Base-by-base conservation (phyloP, 768 basidiomycete genomes). In the Leucogyrophana mollusca region DNA sequence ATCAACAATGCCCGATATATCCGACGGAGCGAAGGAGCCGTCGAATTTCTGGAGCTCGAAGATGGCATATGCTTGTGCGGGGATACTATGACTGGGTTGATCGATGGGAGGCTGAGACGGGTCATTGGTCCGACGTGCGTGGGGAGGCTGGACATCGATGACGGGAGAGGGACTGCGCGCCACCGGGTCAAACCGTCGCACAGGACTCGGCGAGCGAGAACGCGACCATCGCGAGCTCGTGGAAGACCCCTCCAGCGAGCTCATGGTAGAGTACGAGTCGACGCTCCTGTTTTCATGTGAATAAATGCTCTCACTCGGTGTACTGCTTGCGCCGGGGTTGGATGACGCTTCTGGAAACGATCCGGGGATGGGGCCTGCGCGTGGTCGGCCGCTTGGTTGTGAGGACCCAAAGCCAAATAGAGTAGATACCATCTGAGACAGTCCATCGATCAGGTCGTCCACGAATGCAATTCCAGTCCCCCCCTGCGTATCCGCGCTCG, bases 261-360 rank as follows among this genome's bases (percentile, higher is more conserved):
- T 81, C 23, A 80, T 39, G 0, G 76, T 78, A 9, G 78, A 73
- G 47, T 74, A 73, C 0, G 70, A 69, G 24, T 49, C 51, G 0
- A 45, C 43, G 46, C 69, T 76, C 21, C 53, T 44, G 34, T 64
- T 57, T 16, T 52, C 70, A 34, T 53, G 53, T 46, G 13, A 11
- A 52, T 49, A 3, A 38, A 46, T 51, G 9, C 39, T 24, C 17
- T 39, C 54, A 27, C 39, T 40, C 32, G 35, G 50, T 34, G 25
- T 37, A 17, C 21, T 38, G 41, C n/a, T n/a, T 34, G 40, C 30
- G 35, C 50, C 40, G 17, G 42, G 56, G 52, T 37, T 32, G 11
- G 51, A 52, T 20, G 48, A 62, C 10, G 56, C 47, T 21, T 58
- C 59, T 14, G 62, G 62, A 27, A 60, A 36, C n/a, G n/a, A n/a